Percentiles rank a stretch among this genome's conserved stretches.
These are phyloP conservation scores for Gossypium rotundifolium DNA, from an alignment of 345 rosid species.

Conservation along the genomic window DNA sequence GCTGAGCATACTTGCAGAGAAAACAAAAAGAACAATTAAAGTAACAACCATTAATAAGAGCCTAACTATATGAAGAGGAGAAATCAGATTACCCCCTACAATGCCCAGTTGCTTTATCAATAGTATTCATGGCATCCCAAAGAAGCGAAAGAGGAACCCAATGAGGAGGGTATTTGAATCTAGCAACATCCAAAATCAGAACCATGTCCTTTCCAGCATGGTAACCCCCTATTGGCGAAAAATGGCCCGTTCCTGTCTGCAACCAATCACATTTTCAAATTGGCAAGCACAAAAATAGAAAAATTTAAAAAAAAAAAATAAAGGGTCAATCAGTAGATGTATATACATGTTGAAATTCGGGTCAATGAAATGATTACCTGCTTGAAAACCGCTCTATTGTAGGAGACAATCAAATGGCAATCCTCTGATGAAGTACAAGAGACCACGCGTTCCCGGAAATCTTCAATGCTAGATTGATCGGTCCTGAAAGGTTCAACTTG, in stretches of 20 bases:
- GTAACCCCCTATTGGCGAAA: slow-evolving; percentile 39
- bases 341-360: not conserved
- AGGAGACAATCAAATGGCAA: slow-evolving; percentile 25
- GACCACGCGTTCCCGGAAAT: slow-evolving; percentile 23
- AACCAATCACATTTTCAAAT: not conserved
- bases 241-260: slow-evolving; percentile 36
- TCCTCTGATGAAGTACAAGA: slow-evolving; percentile 23
- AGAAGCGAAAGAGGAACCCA: slow-evolving; percentile 42
- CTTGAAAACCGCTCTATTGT: slow-evolving; percentile 22
- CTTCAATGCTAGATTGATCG: slow-evolving; percentile 14
- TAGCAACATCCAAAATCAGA: slow-evolving; percentile 36
- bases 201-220: slow-evolving; percentile 32
- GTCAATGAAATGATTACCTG: slow-evolving; percentile 19
- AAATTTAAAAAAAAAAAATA: not conserved
- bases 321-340: not conserved
- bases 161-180: slow-evolving; percentile 38
- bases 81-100: slow-evolving; percentile 20
- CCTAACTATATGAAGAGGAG: not conserved
- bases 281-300: not conserved
- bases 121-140: slow-evolving; percentile 34
- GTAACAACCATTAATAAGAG: not conserved
- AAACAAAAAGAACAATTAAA: not conserved
- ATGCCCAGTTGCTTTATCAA: slow-evolving; percentile 25
- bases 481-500: slow-evolving; percentile 28
- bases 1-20: too few species aligned